Percentiles rank a stretch among this genome's conserved stretches.
Conservation (phyloP, 1,284 basidiomycete species). For the Austroboletus niveus region DNA sequence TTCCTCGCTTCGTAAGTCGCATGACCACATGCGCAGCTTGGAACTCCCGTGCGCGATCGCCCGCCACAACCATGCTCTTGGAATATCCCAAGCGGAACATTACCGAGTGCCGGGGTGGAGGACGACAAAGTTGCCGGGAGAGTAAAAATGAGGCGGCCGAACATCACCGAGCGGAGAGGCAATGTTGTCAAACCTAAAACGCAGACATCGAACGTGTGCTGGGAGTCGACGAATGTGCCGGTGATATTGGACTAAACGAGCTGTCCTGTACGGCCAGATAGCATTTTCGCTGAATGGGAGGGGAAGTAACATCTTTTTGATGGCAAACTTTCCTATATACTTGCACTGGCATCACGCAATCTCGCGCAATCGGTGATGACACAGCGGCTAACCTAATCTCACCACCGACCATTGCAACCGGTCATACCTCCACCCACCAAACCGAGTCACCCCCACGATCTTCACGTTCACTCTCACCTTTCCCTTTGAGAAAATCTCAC, state of each 20-base stretch:
- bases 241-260: background rate
- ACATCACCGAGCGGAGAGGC: background rate
- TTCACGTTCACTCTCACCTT: conserved; percentile 20
- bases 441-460: background rate
- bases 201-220: background rate
- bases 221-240: background rate
- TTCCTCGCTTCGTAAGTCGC: background rate
- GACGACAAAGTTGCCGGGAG: too few species aligned
- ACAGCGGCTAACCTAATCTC: background rate
- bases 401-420: background rate
- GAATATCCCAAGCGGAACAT: background rate
- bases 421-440: background rate
- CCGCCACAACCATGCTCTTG: background rate
- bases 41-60: background rate
- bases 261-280: background rate
- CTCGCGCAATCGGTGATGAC: too few species aligned
- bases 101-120: too few species aligned
- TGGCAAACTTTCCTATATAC: background rate
- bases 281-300: background rate
- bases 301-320: background rate
- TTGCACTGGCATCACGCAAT: conserved; percentile 10
- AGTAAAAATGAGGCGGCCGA: background rate
- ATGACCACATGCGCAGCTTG: background rate
- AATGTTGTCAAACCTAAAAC: background rate
- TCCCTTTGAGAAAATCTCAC: conserved; percentile 29